Evolutionary conservation across 768 basidiomycete genomes (phyloP), one percentile per base, ranked within the genome.

Genomic region (Galerina marginata): DNA sequence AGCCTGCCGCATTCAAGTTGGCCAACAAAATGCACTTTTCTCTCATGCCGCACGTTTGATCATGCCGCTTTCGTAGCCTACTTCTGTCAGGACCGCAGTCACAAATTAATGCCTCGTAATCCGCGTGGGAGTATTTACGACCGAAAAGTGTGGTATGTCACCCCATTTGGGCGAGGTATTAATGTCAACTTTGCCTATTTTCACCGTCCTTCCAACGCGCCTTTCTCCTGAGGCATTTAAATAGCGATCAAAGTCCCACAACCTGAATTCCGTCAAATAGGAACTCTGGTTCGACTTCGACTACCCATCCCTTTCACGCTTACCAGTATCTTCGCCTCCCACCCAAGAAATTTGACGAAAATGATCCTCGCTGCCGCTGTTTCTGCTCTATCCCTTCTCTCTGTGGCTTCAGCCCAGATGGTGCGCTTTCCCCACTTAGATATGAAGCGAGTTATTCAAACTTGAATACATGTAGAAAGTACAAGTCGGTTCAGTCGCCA

Each of bases 401-500:
- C 61, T 37, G 56, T 33, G 47, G 74, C 58, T 11, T 60, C 68
- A n/a, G 72, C 74, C 15, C 72, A 72, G 50, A 46, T 53, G 46
- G 56, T n/a, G 37, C n/a, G 23, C n/a, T 23, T 25, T 9, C 16
- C 20, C 7, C 53, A 49, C 23, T 56, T 55, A 10, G 20, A 5
- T 44, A 25, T 49, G 12, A 1, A 6, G 12, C 5, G 15, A 5
- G 33, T 29, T 11, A 43, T 4, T 29, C 15, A 9, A 33, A 36
- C 12, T n/a, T 12, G 43, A 45, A 52, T 2, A 7, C 29, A 33
- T 33, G 23, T 15, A 68, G 74, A 60, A 68, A 10, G 63, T 84
- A 56, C 63, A 76, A 60, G 84, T 85, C 20, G 83, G 82, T 38
- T 72, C 67, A 5, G 69, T 58, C 4, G 11, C 52, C 11, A 59